Percentiles rank a stretch among this genome's conserved stretches.
These are phyloP conservation scores for Leccinum sublutescens DNA, from an alignment of 768 basidiomycete genomes.

Conservation along the genomic window DNA sequence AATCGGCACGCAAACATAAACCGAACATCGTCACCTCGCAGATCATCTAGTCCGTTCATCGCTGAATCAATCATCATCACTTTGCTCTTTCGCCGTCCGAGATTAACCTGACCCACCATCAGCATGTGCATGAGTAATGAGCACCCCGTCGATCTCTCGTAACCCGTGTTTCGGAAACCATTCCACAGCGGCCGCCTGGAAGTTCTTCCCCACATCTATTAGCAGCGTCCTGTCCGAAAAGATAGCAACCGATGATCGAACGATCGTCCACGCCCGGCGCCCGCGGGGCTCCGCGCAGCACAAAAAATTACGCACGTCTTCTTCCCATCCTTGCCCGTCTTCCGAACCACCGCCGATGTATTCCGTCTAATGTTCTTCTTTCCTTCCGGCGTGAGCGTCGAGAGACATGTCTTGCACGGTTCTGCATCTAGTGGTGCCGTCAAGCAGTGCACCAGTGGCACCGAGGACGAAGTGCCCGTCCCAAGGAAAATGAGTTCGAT, in stretches of 20 bases:
- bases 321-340: slow-evolving; percentile 38
- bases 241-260: neutral
- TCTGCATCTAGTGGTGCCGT: slow-evolving; percentile 55
- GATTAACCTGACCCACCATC: slow-evolving; percentile 47
- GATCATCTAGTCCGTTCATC: slow-evolving; percentile 88
- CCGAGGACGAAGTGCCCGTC: slow-evolving; percentile 74
- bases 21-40: slow-evolving; percentile 53
- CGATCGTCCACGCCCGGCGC: slow-evolving; percentile 3
- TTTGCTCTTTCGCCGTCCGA: neutral
- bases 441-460: slow-evolving; percentile 72
- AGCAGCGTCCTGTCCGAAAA: slow-evolving; percentile 60
- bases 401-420: slow-evolving; percentile 64
- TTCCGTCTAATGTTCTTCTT: slow-evolving; percentile 85
- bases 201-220: slow-evolving; percentile 86
- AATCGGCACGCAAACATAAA: neutral
- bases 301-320: slow-evolving; percentile 44
- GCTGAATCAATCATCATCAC: slow-evolving; percentile 41
- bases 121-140: slow-evolving; percentile 88
- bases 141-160: slow-evolving; percentile 66
- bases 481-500: slow-evolving; percentile 79
- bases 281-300: neutral
- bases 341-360: slow-evolving; percentile 67
- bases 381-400: slow-evolving; percentile 65
- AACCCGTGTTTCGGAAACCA: slow-evolving; percentile 74
- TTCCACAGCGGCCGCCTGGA: slow-evolving; percentile 54